Evolutionary conservation across 2,329 filamentous ascomycete genomes (phyloP).

Genomic region (Colletotrichum abscissum): DNA sequence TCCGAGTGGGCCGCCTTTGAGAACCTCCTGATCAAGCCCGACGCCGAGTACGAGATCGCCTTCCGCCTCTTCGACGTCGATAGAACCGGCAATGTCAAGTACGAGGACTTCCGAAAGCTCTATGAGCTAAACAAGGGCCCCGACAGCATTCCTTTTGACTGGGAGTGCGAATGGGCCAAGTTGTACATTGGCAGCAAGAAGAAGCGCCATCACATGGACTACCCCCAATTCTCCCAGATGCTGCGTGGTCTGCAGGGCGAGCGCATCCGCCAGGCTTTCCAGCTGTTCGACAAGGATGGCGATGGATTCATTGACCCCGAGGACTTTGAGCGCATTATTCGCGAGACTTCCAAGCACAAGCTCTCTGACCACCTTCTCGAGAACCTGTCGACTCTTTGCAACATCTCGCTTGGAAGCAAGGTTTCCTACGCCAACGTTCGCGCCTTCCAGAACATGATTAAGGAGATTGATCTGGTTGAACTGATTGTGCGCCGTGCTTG

Average conservation of each 20-base stretch:
- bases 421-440: slow-evolving; percentile 98
- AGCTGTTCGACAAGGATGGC: slow-evolving; percentile 87
- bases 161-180: slow-evolving; percentile 96
- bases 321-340: slow-evolving; percentile 96
- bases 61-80: slow-evolving; percentile 96
- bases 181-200: slow-evolving; percentile 92
- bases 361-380: slow-evolving; percentile 94
- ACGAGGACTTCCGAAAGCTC: slow-evolving; percentile 85
- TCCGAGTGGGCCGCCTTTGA: slow-evolving; percentile 94
- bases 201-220: slow-evolving; percentile 90
- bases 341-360: slow-evolving; percentile 94
- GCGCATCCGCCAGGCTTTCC: slow-evolving; percentile 94
- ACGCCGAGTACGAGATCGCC: slow-evolving; percentile 98
- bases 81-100: slow-evolving; percentile 86
- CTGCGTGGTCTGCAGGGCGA: slow-evolving; percentile 95
- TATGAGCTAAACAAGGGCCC: slow-evolving; percentile 92
- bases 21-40: slow-evolving; percentile 91
- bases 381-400: slow-evolving; percentile 92
- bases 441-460: slow-evolving; percentile 97
- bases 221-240: slow-evolving; percentile 98
- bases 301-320: slow-evolving; percentile 96
- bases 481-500: slow-evolving; percentile 90
- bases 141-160: slow-evolving; percentile 91
- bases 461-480: slow-evolving; percentile 98
- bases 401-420: slow-evolving; percentile 90